Base-by-base conservation (phyloP, 1,139 yeast genomes). In the Zygoascus hellenicus region DNA sequence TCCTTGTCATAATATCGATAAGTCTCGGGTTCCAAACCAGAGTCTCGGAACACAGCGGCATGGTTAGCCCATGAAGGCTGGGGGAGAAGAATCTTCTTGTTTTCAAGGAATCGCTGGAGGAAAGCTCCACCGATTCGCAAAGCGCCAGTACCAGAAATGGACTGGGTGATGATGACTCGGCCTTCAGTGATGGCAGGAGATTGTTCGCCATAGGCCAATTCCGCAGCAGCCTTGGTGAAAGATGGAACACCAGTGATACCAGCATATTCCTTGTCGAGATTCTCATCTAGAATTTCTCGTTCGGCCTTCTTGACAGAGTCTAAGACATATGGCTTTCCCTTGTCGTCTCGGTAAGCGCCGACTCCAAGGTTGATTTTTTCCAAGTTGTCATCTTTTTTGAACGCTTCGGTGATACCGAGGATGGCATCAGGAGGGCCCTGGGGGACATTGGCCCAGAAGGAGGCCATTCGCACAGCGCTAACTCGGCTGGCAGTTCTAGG, bases 321-420 rank as follows among this genome's bases (percentile, higher is more conserved):
- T 46, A 92, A 74, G 47, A 92, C 89, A 88, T 92, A 90, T 45
- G 97, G 97, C 68, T 88, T 85, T 48, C 97, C 97, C 56, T 71
- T 68, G 66, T 88, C 84, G 66, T 90, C 97, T 68, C 97, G 80
- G 75, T 92, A 92, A 42, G 97, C 97, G 55, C 97, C 97, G 52
- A 90, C 90, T 48, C 97, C 97, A 55, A 88, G 74, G 67, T 89
- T 96, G 55, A 90, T 88, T 72, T 90, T 92, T 51, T 77, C 74
- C 5, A 63, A 65, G 43, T 65, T 62, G 11, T 58, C 15, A 56
- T 78, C 59, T 54, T 58, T 60, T 61, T 67, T 67, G 69, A 69
- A 79, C 51, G 82, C 82, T 65, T 79, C 84, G 51, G 79, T 63
- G 59, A 79, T 78, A 48, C 83, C 84, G 56, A 79, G 75, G 61